Base-by-base conservation (phyloP, 495 filamentous ascomycete genomes). In the Trichoderma asperelloides region DNA sequence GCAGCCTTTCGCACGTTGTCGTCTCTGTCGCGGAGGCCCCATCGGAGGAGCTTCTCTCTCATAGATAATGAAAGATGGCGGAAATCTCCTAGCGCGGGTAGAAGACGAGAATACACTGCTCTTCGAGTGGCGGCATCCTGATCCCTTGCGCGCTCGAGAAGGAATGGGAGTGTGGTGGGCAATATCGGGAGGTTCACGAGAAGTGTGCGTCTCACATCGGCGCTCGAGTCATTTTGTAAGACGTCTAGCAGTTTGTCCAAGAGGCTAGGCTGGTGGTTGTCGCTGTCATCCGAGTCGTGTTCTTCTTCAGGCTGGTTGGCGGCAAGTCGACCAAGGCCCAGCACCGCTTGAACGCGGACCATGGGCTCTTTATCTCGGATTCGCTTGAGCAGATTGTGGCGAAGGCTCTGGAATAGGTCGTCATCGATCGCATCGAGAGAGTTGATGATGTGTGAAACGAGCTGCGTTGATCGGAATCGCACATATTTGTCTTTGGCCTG, bases 81-180 rank as follows among this genome's bases (percentile, higher is more conserved):
- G 80, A 99, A 99, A 77, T 99, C 95, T 21, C 93, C 94, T 9
- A 99, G 82, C 0, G 91, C 89, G 1, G 95, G 96, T 9, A 99
- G 80, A 2, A 99, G 79, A 18, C 91, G 87, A 3, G 94, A 89
- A 74, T 97, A 99, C 7, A 99, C 81, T 13, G 90, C 91, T 62
- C 93, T 84, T 64, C 95, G 84, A 2, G 91, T 98, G 3, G 86
- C 80, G 2, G 89, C 82, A 77, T 99, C 95, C 30, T 91, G 81
- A 76, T 99, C 95, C 70, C 95, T 84, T 25, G 96, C 92, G 67
- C 95, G 85, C 75, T 98, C 95, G 33, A 98, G 84, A 0, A 99
- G 86, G 73, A 89, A 97, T 18, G 92, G 92, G n/a, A 99, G 84
- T 1, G 93, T 96, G 6, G 77, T 78, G 4, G 90, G 87, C 23